These are phyloP conservation scores for Adansonia digitata DNA, from an alignment of 345 rosid genomes.

Conservation along the genomic window DNA sequence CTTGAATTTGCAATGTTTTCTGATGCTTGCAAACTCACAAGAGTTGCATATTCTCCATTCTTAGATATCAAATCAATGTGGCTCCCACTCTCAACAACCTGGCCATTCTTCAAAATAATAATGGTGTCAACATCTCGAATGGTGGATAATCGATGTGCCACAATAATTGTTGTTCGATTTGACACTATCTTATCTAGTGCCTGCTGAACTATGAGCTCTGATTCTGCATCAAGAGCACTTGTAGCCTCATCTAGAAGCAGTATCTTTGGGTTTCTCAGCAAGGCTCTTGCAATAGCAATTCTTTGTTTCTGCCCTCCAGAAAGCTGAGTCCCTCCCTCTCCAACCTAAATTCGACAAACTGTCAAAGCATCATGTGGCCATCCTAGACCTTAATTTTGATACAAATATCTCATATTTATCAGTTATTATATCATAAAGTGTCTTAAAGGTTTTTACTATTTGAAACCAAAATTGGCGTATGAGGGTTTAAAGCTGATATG, in stretches of 20 bases:
- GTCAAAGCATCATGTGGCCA: no score
- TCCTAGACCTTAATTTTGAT: no score
- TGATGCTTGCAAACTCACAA: slow-evolving; percentile 49
- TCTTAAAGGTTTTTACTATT: no score
- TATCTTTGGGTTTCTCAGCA: slow-evolving; percentile 68
- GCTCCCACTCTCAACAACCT: slow-evolving; percentile 61
- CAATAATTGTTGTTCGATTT: slow-evolving; percentile 55
- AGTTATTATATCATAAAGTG: no score
- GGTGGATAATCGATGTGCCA: slow-evolving; percentile 73
- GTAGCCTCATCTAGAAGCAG: slow-evolving; percentile 87
- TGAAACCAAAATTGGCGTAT: no score
- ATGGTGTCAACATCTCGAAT: slow-evolving; percentile 57
- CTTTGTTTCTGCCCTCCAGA: no score
- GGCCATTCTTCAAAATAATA: slow-evolving; percentile 56
- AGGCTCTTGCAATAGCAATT: no score
- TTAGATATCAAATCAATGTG: slow-evolving; percentile 51
- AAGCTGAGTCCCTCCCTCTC: no score
- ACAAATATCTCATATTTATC: no score
- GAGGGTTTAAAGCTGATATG: no score
- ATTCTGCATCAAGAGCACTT: slow-evolving; percentile 79
- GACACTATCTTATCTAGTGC: slow-evolving; percentile 63
- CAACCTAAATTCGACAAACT: no score
- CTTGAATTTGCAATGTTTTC: slow-evolving; percentile 28
- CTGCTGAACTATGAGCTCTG: slow-evolving; percentile 66
- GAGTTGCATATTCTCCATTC: slow-evolving; percentile 59